Evolutionary conservation across 345 rosid genomes (phyloP).

Genomic region (Hirschfeldia incana): DNA sequence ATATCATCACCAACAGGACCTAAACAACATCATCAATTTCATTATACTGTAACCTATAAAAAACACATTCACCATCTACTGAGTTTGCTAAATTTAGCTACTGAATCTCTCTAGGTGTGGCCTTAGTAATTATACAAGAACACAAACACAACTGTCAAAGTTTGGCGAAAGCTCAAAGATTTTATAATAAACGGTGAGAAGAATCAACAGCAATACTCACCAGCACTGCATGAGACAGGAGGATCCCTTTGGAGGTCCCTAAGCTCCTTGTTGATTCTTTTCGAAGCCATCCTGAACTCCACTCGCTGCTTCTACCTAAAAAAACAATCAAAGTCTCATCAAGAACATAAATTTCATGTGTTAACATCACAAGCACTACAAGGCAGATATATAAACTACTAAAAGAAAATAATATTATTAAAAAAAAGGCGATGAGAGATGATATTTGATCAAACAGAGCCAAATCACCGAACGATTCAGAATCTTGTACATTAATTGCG

Average conservation of each 20-base stretch:
- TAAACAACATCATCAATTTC: slow-evolving; percentile 23
- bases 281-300: slow-evolving; percentile 50
- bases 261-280: slow-evolving; percentile 72
- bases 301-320: slow-evolving; percentile 12
- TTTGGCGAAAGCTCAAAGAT: neutral
- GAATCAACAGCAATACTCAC: slow-evolving; percentile 34
- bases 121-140: neutral
- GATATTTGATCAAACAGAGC: slow-evolving; percentile 6
- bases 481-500: neutral
- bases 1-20: slow-evolving; percentile 74
- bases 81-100: neutral
- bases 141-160: neutral
- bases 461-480: slow-evolving; percentile 6
- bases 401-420: no score
- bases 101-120: neutral
- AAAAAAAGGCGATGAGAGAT: no score
- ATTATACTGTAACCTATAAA: neutral
- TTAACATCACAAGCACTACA: neutral
- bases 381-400: neutral
- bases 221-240: slow-evolving; percentile 79
- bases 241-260: slow-evolving; percentile 74
- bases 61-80: neutral
- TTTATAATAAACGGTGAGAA: neutral
- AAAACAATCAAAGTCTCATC: neutral
- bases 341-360: neutral